Conservation (phyloP, 768 basidiomycete genomes). For the Boletales sp. region DNA sequence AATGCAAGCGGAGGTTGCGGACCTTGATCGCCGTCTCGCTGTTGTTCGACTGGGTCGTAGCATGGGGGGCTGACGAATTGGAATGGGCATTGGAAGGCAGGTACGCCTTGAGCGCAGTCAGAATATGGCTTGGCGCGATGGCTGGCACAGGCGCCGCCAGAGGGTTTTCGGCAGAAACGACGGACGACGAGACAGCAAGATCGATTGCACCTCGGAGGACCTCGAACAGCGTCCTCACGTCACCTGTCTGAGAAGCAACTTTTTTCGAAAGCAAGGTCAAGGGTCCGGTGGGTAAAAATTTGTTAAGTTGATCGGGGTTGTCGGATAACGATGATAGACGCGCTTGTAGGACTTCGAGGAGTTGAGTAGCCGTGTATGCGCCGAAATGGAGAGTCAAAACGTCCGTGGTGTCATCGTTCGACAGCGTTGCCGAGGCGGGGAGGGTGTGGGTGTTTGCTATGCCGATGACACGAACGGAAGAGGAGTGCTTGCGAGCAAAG, state of each 20-base stretch:
- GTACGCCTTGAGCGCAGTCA: conserved; percentile 73
- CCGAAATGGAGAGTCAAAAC: conserved; percentile 75
- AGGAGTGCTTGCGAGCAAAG: conserved; percentile 52
- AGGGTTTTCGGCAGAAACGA: conserved; percentile 16
- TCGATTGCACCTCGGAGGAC: conserved; percentile 80
- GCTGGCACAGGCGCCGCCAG: conserved; percentile 35
- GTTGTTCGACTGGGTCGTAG: conserved; percentile 28
- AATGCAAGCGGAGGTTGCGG: conserved; percentile 67
- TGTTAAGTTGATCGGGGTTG: conserved; percentile 34
- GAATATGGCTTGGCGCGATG: conserved; percentile 65
- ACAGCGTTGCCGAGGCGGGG: conserved; percentile 47
- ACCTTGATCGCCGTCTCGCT: conserved; percentile 69
- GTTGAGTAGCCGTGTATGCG: conserved; percentile 71
- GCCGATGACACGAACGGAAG: conserved; percentile 66
- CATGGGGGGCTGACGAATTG: conserved; percentile 14
- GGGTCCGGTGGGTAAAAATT: conserved; percentile 61
- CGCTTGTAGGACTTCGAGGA: conserved; percentile 63
- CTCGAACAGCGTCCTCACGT: conserved; percentile 77
- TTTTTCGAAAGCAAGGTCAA: conserved; percentile 75
- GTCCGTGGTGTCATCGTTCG: conserved; percentile 33
- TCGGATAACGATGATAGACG: conserved; percentile 56
- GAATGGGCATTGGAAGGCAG: conserved; percentile 37
- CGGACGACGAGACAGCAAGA: conserved; percentile 42
- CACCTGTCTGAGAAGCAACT: conserved; percentile 77
- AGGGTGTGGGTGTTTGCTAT: conserved; percentile 91